These are phyloP conservation scores for Juglanconis juglandina DNA, from an alignment of 2,329 filamentous ascomycete species.

Conservation along the genomic window DNA sequence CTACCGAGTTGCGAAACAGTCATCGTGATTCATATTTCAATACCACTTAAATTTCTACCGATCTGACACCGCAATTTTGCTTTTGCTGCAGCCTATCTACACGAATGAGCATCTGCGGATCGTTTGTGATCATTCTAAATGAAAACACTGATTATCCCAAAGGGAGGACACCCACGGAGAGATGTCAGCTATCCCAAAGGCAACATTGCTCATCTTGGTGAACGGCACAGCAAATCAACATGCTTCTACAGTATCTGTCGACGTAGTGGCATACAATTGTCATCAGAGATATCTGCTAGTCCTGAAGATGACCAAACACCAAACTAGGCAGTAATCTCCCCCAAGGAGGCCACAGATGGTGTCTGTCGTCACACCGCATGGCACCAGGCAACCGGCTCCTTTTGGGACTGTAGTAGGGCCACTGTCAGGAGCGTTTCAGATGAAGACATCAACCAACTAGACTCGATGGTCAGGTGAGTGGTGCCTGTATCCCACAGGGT, in stretches of 20 bases:
- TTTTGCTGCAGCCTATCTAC: too few species aligned
- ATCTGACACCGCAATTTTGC: too few species aligned
- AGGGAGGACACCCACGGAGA: neutral
- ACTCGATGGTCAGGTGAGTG: neutral
- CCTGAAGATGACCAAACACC: neutral
- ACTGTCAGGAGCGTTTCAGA: neutral
- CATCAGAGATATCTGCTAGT: neutral
- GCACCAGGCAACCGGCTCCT: neutral
- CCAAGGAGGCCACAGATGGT: neutral
- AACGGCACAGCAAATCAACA: neutral
- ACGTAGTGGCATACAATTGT: neutral
- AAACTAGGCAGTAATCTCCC: neutral
- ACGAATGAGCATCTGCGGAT: too few species aligned
- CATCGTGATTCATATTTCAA: too few species aligned
- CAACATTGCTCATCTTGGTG: neutral
- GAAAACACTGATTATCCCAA: neutral
- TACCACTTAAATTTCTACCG: too few species aligned
- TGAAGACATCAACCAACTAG: neutral
- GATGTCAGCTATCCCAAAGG: neutral
- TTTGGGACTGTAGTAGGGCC: neutral
- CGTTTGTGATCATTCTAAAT: too few species aligned
- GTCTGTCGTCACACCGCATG: neutral
- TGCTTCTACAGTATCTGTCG: neutral
- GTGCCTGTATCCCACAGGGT: neutral
- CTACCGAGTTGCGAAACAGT: too few species aligned